A percentile compares a stretch with the other conserved stretches of the same genome.
Conservation (phyloP, 805 yeast genomes). For the Ogataea glucozyma region DNA sequence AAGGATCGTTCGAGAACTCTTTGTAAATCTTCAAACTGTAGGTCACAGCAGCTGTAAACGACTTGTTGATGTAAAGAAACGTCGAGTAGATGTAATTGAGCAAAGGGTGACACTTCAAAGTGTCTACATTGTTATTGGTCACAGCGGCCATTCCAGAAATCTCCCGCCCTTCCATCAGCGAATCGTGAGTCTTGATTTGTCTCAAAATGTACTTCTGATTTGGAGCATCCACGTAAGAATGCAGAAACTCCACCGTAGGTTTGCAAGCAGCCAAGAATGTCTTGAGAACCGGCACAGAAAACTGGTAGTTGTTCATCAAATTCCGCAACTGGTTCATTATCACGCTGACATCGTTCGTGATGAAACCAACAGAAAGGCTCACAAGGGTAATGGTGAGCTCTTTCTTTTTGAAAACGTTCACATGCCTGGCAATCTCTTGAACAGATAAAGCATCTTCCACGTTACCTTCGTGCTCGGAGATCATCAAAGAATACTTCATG, state of each 20-base stretch:
- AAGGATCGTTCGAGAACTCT: constrained; percentile 71
- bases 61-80: constrained; percentile 75
- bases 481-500: constrained; percentile 71
- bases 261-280: constrained; percentile 58
- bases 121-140: constrained; percentile 50
- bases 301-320: constrained; percentile 69
- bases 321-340: constrained; percentile 61
- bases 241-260: constrained; percentile 26
- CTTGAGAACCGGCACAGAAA: constrained; percentile 66
- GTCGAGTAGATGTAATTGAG: constrained; percentile 69
- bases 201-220: constrained; percentile 89
- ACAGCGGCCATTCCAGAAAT: constrained; percentile 82
- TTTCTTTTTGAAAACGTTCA: constrained; percentile 71
- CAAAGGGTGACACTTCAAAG: constrained; percentile 61
- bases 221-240: constrained; percentile 65
- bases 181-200: constrained; percentile 86
- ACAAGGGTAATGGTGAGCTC: constrained; percentile 64
- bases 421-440: constrained; percentile 71
- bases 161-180: constrained; percentile 52
- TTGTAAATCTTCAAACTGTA: constrained; percentile 73
- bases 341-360: constrained; percentile 49
- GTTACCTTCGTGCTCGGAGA: constrained; percentile 56
- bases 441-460: constrained; percentile 67
- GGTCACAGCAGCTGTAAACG: constrained; percentile 79
- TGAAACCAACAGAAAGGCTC: constrained; percentile 56